These are phyloP conservation scores for Scleroderma bovista DNA, from an alignment of 768 basidiomycete species.

Conservation along the genomic window DNA sequence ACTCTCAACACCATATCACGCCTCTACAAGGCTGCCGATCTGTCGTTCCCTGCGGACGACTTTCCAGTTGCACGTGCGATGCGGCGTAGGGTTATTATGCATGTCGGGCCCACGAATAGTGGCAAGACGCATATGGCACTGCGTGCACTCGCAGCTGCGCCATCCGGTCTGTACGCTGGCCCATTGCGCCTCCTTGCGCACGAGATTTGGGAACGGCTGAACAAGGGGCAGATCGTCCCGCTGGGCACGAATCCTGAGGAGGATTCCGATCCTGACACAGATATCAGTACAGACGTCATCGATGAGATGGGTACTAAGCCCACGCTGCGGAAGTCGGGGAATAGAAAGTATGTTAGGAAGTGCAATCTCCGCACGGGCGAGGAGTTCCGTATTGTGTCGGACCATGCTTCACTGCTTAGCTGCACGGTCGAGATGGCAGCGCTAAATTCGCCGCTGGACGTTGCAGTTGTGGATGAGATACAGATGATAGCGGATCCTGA, in stretches of 20 bases:
- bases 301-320: constrained; percentile 17
- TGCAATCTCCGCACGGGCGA: constrained; percentile 95
- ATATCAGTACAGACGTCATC: constrained; percentile 27
- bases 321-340: constrained; percentile 32
- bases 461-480: constrained; percentile 95
- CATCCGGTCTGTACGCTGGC: constrained; percentile 78
- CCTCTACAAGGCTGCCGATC: constrained; percentile 35
- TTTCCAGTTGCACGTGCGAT: constrained; percentile 50
- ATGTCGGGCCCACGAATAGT: constrained; percentile 98
- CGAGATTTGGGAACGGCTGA: constrained; percentile 90
- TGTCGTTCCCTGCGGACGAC: constrained; percentile 44
- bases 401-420: constrained; percentile 52
- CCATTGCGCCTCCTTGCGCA: constrained; percentile 91
- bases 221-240: constrained; percentile 84
- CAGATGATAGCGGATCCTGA: constrained; percentile 84
- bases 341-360: constrained; percentile 45
- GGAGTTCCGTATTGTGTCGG: constrained; percentile 64
- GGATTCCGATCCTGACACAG: constrained; percentile 33
- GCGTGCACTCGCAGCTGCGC: constrained; percentile 75
- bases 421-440: constrained; percentile 94
- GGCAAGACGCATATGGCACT: constrained; percentile 99
- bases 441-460: constrained; percentile 43
- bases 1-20: constrained; percentile 36
- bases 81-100: constrained; percentile 80
- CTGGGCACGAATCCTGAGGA: constrained; percentile 48